phyloP scores from a whole-genome alignment of 2,329 filamentous ascomycete species.

The Endoconidiophora laricicola region DNA sequence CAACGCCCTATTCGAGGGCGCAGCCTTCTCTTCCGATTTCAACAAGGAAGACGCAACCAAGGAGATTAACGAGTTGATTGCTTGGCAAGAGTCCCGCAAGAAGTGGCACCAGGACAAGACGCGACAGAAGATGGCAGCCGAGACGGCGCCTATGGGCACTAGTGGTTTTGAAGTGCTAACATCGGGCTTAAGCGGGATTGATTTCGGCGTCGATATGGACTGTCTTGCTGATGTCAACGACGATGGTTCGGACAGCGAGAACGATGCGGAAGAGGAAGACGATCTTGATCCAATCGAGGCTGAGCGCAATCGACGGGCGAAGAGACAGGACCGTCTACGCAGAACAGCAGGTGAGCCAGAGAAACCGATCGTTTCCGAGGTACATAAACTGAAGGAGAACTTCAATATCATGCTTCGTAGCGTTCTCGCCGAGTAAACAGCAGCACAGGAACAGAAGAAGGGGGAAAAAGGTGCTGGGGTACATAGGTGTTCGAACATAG shows the following conservation, averaged over 20 bases:
- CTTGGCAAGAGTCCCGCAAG: conserved; percentile 90
- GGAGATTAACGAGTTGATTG: conserved; percentile 74
- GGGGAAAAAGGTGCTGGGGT: neutral
- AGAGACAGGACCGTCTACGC: conserved; percentile 63
- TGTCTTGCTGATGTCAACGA: conserved; percentile 70
- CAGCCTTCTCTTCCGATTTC: conserved; percentile 47
- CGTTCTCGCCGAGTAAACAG: conserved; percentile 53
- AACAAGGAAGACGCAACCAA: conserved; percentile 54
- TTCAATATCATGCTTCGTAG: conserved; percentile 70
- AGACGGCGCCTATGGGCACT: conserved; percentile 29
- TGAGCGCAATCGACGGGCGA: conserved; percentile 61
- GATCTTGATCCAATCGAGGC: conserved; percentile 75
- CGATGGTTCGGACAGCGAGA: conserved; percentile 38
- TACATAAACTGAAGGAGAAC: conserved; percentile 62
- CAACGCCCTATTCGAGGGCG: conserved; percentile 80
- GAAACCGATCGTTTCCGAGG: conserved; percentile 64
- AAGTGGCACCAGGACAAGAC: conserved; percentile 98
- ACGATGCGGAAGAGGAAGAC: conserved; percentile 55
- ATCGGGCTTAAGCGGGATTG: conserved; percentile 54
- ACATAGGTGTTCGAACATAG: no score
- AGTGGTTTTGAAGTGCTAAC: conserved; percentile 33
- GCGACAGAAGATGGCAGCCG: conserved; percentile 93
- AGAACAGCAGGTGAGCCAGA: conserved; percentile 67
- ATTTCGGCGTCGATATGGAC: conserved; percentile 79
- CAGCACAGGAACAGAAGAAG: no score